These are phyloP conservation scores for Lactarius indigo DNA, from an alignment of 768 basidiomycete species.

Conservation along the genomic window DNA sequence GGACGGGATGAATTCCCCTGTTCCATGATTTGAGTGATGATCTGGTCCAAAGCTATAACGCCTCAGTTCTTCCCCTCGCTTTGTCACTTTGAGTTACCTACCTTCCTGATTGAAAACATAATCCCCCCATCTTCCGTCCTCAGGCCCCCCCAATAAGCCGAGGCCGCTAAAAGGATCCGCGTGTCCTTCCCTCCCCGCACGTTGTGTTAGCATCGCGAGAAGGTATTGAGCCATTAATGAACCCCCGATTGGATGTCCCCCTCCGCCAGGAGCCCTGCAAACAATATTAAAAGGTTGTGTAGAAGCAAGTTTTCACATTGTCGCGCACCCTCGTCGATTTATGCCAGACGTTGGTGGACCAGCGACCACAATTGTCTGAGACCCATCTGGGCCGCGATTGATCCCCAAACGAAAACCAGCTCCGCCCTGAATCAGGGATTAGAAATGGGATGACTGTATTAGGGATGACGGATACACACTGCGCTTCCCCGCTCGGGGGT, in stretches of 20 bases:
- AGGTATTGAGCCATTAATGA: constrained; percentile 72
- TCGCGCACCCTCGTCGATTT: constrained; percentile 24
- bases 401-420: constrained; percentile 38
- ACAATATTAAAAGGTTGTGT: constrained; percentile 30
- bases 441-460: constrained; percentile 7
- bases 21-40: constrained; percentile 86
- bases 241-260: constrained; percentile 46
- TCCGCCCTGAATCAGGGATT: constrained; percentile 24
- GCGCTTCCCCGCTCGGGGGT: constrained; percentile 6
- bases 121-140: constrained; percentile 73
- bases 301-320: constrained; percentile 7
- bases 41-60: constrained; percentile 68
- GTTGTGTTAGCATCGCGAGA: constrained; percentile 50
- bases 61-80: background rate
- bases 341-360: constrained; percentile 32
- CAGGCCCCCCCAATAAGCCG: constrained; percentile 36
- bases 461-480: constrained; percentile 23
- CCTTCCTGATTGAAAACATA: constrained; percentile 93
- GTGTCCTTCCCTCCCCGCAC: constrained; percentile 42
- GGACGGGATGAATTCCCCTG: constrained; percentile 69
- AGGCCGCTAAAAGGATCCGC: constrained; percentile 40
- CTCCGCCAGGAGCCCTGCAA: constrained; percentile 33
- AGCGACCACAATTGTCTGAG: constrained; percentile 39
- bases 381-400: constrained; percentile 32
- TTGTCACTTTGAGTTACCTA: constrained; percentile 29